phyloP scores from a whole-genome alignment of 257 asterid genomes.

The Solanum appendiculatum region DNA sequence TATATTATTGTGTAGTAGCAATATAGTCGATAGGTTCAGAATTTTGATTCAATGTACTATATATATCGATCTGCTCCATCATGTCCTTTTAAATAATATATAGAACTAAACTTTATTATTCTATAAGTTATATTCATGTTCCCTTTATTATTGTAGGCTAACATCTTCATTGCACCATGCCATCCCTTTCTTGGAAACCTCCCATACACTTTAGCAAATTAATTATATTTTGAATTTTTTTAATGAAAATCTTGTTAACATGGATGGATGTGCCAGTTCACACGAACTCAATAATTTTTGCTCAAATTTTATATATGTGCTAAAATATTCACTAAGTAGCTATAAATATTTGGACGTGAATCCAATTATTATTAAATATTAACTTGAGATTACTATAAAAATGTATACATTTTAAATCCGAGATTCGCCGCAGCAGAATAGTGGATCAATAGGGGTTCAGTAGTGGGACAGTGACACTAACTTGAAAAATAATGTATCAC shows the following conservation, averaged over 20 bases:
- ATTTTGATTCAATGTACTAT: not conserved
- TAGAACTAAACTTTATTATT: not conserved
- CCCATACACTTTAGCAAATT: not conserved
- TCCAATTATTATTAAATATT: not conserved
- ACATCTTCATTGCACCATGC: not conserved
- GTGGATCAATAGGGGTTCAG: too few species aligned
- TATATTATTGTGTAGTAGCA: not conserved
- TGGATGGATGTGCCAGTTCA: rapidly evolving
- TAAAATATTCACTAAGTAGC: not conserved
- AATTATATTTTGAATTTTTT: not conserved
- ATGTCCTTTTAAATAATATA: not conserved
- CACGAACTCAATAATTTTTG: rapidly evolving
- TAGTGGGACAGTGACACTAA: not conserved
- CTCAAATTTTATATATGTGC: not conserved
- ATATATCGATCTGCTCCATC: not conserved
- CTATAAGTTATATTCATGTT: not conserved
- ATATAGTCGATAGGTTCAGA: not conserved
- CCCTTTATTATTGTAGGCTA: not conserved
- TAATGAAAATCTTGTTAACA: not conserved
- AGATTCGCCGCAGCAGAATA: rapidly evolving
- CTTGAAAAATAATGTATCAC: not conserved
- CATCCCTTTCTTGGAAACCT: not conserved
- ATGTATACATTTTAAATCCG: rapidly evolving
- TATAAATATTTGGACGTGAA: not conserved
- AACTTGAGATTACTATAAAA: not conserved